Evolutionary conservation across 495 filamentous ascomycete species (phyloP).

Genomic region (Daldinia childiae): DNA sequence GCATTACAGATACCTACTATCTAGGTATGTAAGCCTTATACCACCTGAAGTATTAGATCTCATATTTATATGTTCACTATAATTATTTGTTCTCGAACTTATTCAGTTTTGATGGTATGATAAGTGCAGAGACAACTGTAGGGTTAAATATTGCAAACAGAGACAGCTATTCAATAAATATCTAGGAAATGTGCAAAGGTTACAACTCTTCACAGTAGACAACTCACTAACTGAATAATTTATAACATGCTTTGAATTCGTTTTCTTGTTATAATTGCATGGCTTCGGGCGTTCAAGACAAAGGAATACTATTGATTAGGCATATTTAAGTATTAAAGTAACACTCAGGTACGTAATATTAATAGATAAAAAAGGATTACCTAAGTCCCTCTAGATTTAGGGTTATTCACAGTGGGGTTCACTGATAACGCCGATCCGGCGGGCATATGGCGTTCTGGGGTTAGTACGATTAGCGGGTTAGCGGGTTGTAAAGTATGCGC

Average conservation of each 20-base stretch:
- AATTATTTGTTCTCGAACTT: too few relatives aligned
- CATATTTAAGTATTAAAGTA: neutral
- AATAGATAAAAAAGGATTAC: conserved; percentile 4
- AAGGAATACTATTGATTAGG: too few relatives aligned
- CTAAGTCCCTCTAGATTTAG: conserved; percentile 4
- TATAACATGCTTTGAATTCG: too few relatives aligned
- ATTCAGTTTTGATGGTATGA: neutral
- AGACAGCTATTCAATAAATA: neutral
- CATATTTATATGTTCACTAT: neutral
- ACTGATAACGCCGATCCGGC: conserved; percentile 37
- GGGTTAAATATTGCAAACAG: too few relatives aligned
- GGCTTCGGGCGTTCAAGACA: too few relatives aligned
- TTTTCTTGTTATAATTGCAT: too few relatives aligned
- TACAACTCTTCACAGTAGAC: neutral
- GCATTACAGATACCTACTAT: neutral
- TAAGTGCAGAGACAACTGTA: neutral
- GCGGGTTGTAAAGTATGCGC: conserved; percentile 15
- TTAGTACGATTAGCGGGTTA: conserved; percentile 2
- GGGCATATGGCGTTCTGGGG: conserved; percentile 4
- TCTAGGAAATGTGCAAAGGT: neutral
- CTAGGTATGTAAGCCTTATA: neutral
- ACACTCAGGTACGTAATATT: neutral
- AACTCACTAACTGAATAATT: too few relatives aligned
- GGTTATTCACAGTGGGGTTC: conserved; percentile 18
- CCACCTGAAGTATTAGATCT: neutral